Evolutionary conservation across 768 basidiomycete species (phyloP).

Genomic region (Xerocomellus intermedius): DNA sequence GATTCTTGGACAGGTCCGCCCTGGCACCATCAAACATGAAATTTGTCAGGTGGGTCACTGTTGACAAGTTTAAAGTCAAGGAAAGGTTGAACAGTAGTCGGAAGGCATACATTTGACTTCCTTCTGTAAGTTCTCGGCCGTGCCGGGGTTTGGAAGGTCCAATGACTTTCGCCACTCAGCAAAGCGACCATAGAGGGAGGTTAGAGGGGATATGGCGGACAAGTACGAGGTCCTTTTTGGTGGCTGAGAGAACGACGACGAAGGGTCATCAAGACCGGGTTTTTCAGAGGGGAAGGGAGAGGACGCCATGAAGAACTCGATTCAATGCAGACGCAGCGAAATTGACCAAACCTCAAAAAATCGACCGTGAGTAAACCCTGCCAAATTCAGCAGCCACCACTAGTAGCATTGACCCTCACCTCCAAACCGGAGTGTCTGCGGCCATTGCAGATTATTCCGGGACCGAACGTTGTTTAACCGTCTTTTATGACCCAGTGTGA

Average conservation of each 20-base stretch:
- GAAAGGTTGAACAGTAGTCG: slow-evolving; percentile 2
- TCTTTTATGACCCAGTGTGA: no score
- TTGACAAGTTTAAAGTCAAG: neutral
- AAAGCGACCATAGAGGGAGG: slow-evolving; percentile 68
- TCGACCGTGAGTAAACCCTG: slow-evolving; percentile 29
- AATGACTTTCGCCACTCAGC: slow-evolving; percentile 79
- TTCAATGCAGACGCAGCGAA: slow-evolving; percentile 6
- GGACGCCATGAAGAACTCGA: slow-evolving; percentile 43
- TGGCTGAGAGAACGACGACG: slow-evolving; percentile 35
- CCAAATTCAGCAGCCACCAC: slow-evolving; percentile 9
- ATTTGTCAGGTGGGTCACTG: slow-evolving; percentile 90
- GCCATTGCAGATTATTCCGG: no score
- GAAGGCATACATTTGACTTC: slow-evolving; percentile 77
- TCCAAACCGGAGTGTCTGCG: no score
- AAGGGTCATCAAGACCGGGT: slow-evolving; percentile 38
- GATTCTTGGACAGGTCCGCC: slow-evolving; percentile 91
- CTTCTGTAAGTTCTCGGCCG: slow-evolving; percentile 88
- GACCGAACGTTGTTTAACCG: no score
- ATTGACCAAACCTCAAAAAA: slow-evolving; percentile 35
- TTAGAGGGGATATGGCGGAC: slow-evolving; percentile 49
- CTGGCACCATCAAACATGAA: slow-evolving; percentile 97
- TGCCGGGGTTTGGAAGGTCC: slow-evolving; percentile 87
- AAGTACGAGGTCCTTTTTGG: slow-evolving; percentile 39
- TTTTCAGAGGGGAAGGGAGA: slow-evolving; percentile 40
- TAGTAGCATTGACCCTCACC: no score